Evolutionary conservation across 2,329 filamentous ascomycete species (phyloP).

Genomic region (Clonostachys rosea): DNA sequence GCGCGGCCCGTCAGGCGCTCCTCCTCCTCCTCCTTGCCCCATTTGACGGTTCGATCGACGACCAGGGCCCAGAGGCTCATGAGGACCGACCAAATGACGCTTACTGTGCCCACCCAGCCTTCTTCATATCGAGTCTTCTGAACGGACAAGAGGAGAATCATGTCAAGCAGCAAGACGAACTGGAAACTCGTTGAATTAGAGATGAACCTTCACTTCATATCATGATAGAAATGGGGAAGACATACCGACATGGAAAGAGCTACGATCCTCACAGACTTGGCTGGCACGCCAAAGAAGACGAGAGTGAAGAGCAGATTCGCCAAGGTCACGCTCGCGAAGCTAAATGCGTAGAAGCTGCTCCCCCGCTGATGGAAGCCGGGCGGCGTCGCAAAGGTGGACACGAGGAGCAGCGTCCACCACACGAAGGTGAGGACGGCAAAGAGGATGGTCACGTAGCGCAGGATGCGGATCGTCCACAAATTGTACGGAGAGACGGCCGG

Average conservation of each 20-base stretch:
- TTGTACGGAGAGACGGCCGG: conserved; percentile 83
- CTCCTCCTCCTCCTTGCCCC: conserved; percentile 92
- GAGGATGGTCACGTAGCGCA: conserved; percentile 72
- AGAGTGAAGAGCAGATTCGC: conserved; percentile 72
- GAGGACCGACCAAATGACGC: conserved; percentile 74
- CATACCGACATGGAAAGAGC: conserved; percentile 57
- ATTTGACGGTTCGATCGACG: conserved; percentile 78
- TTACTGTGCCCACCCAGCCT: conserved; percentile 85
- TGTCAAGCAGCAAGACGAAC: conserved; percentile 49
- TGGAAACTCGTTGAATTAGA: conserved; percentile 5
- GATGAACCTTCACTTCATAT: not conserved
- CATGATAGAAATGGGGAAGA: conserved; percentile 1
- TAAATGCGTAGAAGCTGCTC: conserved; percentile 88
- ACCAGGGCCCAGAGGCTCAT: conserved; percentile 76
- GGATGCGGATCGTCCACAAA: conserved; percentile 80
- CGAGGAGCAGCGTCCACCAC: conserved; percentile 92
- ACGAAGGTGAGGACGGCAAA: conserved; percentile 72
- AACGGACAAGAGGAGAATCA: conserved; percentile 76
- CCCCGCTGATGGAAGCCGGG: conserved; percentile 82
- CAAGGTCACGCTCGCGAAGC: conserved; percentile 74
- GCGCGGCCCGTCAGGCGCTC: conserved; percentile 84
- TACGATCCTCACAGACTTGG: conserved; percentile 70
- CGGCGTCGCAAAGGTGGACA: conserved; percentile 86
- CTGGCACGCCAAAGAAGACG: conserved; percentile 84
- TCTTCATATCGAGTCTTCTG: conserved; percentile 75